phyloP scores from a whole-genome alignment of 257 asterid genomes.

The Eucommia ulmoides region DNA sequence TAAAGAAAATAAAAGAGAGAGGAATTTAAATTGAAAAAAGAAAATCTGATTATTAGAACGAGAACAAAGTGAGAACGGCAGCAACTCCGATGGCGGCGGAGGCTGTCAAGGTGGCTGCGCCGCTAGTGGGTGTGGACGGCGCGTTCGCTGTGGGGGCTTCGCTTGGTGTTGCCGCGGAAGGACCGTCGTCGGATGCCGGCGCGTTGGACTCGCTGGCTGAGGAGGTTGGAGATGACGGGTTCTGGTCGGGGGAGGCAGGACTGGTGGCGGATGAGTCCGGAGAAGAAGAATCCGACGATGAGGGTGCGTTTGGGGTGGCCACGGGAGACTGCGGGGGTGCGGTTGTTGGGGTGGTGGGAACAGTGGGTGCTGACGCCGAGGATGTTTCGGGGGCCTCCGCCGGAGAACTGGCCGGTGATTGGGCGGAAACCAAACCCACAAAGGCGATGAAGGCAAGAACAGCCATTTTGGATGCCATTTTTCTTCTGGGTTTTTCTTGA shows the following conservation, averaged over 20 bases:
- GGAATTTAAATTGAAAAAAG: no score
- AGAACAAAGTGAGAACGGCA: no score
- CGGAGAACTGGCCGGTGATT: no score
- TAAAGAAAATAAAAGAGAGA: no score
- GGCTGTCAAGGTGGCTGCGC: slow-evolving; percentile 29
- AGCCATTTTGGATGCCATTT: slow-evolving; percentile 48
- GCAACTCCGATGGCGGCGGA: slow-evolving; percentile 34
- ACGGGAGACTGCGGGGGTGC: no score
- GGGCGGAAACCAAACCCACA: slow-evolving; percentile 39
- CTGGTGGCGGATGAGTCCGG: no score
- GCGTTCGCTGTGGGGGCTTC: slow-evolving; percentile 15
- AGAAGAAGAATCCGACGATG: slow-evolving; percentile 13
- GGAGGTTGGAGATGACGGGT: slow-evolving; percentile 29
- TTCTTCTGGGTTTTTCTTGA: no score
- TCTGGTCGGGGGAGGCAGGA: slow-evolving; percentile 22
- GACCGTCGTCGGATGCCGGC: slow-evolving; percentile 8
- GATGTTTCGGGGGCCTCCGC: no score
- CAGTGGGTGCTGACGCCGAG: no score
- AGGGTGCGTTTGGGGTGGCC: no score
- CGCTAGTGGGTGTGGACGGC: slow-evolving; percentile 17
- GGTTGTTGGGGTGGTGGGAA: no score
- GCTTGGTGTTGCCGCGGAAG: slow-evolving; percentile 9
- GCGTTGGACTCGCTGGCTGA: slow-evolving; percentile 18
- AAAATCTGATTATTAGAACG: no score
- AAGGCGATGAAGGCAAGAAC: slow-evolving; percentile 40